phyloP scores from a whole-genome alignment of 176 grass and related monocot genomes.

The Avena insularis region DNA sequence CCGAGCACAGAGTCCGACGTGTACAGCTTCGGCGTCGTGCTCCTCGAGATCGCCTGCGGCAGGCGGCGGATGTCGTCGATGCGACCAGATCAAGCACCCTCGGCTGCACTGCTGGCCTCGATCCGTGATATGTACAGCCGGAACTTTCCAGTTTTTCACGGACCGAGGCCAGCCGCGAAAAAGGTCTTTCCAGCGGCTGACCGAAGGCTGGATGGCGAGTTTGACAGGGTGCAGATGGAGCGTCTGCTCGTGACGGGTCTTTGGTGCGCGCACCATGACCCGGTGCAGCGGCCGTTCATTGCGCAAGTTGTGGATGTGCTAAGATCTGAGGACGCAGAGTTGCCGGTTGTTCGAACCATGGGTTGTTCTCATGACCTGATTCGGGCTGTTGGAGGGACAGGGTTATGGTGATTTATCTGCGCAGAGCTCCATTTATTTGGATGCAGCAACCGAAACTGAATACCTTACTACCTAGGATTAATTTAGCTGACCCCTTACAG shows the following conservation, averaged over 20 bases:
- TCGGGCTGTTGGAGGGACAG: neutral
- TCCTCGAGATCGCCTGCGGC: slow-evolving; percentile 24
- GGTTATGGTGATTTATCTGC: neutral
- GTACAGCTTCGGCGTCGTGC: slow-evolving; percentile 49
- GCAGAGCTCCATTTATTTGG: neutral
- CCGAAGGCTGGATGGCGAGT: slow-evolving; percentile 8
- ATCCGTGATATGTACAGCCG: neutral
- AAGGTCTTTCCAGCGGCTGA: neutral
- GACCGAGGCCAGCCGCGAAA: too few relatives aligned
- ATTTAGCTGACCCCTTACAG: too few relatives aligned
- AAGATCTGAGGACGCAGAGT: neutral
- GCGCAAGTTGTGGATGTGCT: neutral
- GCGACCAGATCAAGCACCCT: neutral
- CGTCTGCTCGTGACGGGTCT: neutral
- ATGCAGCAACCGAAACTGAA: neutral
- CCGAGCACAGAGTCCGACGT: slow-evolving; percentile 31
- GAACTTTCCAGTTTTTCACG: too few relatives aligned
- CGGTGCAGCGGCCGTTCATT: neutral
- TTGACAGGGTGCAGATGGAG: neutral
- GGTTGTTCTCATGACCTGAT: neutral
- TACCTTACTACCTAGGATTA: neutral
- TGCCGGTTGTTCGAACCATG: neutral
- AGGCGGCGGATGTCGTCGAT: neutral
- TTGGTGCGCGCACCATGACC: neutral
- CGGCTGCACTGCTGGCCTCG: neutral